Base-by-base conservation (phyloP, 2,329 filamentous ascomycete species). In the Tolypocladium inflatum region DNA sequence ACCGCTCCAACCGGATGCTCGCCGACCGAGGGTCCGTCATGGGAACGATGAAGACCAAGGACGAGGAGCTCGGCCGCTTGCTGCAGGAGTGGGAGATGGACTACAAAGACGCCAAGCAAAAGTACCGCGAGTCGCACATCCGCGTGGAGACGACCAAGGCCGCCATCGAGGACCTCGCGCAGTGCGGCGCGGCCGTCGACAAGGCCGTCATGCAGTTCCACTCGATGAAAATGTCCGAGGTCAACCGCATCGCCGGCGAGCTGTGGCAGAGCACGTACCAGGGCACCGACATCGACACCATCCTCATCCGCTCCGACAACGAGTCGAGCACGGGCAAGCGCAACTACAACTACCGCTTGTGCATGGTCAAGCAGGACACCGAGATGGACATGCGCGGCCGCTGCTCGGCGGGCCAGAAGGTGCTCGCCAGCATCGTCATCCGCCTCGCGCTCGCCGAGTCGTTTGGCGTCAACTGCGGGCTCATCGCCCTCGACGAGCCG, bases 341-440 rank as follows among this genome's bases (percentile, higher is more conserved):
- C 66, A 89, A 81, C 61, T 97, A 97, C 81, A 97, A 99, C 75
- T 99, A 99, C 78, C 90, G 94, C 53, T 88, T 99, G 7, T 92
- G 90, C 73, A 99, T 99, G 94, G 86, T 96, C 65, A 99, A 99
- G 77, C 88, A 93, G 70, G 91, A 95, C 68, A 90, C 89, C 0
- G 94, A 99, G 73, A 96, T 99, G 91, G 94, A 99, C 76, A 99
- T 99, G 94, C 90, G 94, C 62, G 95, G 94, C 1, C 90, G 94
- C 57, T 99, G 94, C 79, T 95, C 90, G 64, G 94, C 94, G 1
- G 94, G 94, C 4, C 94, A 99, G 72, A 97, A 96, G 74, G 93
- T 99, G 35, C 84, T 99, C 35, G 94, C 94, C 5, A 91, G 88
- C 73, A 99, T 99, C 76, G 95, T 99, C 74, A 97, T 99, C 72